A percentile compares a stretch with the other conserved stretches of the same genome.
These are phyloP conservation scores for Penicillium verhagenii DNA, from an alignment of 495 filamentous ascomycete genomes.

Conservation along the genomic window DNA sequence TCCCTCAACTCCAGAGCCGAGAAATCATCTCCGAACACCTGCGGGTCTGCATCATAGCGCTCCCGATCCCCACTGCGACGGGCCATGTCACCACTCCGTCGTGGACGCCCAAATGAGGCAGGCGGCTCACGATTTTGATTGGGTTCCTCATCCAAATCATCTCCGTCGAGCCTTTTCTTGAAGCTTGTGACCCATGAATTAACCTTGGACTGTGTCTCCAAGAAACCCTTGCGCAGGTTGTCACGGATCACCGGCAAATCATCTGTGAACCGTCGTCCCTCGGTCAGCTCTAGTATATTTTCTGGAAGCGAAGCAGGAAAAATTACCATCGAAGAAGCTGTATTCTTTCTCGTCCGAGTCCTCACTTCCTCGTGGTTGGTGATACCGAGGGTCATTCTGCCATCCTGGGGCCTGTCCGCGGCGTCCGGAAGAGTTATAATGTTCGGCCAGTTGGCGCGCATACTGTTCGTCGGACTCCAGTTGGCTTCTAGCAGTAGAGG, in stretches of 20 bases:
- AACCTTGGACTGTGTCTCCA: constrained; percentile 90
- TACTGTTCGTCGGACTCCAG: constrained; percentile 90
- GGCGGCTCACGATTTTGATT: constrained; percentile 45
- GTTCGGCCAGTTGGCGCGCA: constrained; percentile 88
- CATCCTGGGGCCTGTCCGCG: constrained; percentile 38
- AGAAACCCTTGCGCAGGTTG: constrained; percentile 90
- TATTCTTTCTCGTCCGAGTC: constrained; percentile 64
- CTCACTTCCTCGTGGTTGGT: constrained; percentile 32
- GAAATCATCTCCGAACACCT: constrained; percentile 88
- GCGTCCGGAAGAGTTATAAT: constrained; percentile 64
- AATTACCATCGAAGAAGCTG: constrained; percentile 81
- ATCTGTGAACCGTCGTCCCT: constrained; percentile 50
- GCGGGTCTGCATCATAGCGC: constrained; percentile 94
- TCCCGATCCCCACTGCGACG: constrained; percentile 79
- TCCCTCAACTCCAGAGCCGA: constrained; percentile 80
- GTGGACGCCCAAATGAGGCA: constrained; percentile 36
- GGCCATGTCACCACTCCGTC: constrained; percentile 56
- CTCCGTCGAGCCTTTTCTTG: constrained; percentile 88
- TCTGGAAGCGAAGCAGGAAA: background rate
- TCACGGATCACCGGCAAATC: constrained; percentile 92
- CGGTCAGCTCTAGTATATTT: background rate
- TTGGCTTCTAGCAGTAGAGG: constrained; percentile 68
- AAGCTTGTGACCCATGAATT: constrained; percentile 88
- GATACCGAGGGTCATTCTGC: constrained; percentile 42
- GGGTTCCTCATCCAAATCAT: constrained; percentile 60